phyloP scores from a whole-genome alignment of 2,329 filamentous ascomycete genomes.

The Cyphellophora europaea region DNA sequence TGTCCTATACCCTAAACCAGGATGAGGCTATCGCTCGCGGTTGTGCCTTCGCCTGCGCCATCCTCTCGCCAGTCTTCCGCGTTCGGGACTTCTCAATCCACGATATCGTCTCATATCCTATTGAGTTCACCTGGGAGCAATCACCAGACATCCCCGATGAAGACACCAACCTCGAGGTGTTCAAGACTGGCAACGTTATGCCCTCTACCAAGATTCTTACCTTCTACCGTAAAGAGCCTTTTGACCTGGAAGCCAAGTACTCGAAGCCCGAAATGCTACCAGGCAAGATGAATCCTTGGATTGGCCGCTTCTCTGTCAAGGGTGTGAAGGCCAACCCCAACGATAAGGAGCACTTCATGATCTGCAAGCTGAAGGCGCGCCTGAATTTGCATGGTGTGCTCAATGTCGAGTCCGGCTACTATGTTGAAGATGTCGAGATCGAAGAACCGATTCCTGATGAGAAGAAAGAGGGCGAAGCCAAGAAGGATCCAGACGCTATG shows the following conservation, averaged over 20 bases:
- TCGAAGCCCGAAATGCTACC: conserved; percentile 77
- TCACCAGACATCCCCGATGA: conserved; percentile 96
- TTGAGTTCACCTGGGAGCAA: conserved; percentile 99
- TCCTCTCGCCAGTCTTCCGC: conserved; percentile 93
- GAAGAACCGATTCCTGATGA: conserved; percentile 84
- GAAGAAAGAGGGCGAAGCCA: conserved; percentile 50
- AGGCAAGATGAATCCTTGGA: conserved; percentile 87
- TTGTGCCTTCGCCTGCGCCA: conserved; percentile 94
- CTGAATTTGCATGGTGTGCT: conserved; percentile 94
- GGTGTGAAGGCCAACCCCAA: conserved; percentile 77
- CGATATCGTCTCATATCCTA: conserved; percentile 95
- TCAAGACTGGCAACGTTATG: conserved; percentile 93
- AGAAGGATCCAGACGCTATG: conserved; percentile 54
- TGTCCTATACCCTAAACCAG: conserved; percentile 96
- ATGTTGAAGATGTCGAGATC: conserved; percentile 93
- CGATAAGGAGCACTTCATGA: conserved; percentile 90
- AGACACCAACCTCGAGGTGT: conserved; percentile 93
- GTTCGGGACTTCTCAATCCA: conserved; percentile 96
- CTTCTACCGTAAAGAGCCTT: conserved; percentile 97
- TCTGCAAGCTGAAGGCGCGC: conserved; percentile 97
- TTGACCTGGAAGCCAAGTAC: conserved; percentile 92
- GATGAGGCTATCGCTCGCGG: conserved; percentile 94
- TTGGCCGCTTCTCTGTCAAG: conserved; percentile 96
- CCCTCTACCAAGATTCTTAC: conserved; percentile 98
- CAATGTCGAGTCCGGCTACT: conserved; percentile 95